A percentile compares a stretch with the other conserved stretches of the same genome.
These are phyloP conservation scores for Ganoderma boninense DNA, from an alignment of 1,284 basidiomycete genomes.

Conservation along the genomic window DNA sequence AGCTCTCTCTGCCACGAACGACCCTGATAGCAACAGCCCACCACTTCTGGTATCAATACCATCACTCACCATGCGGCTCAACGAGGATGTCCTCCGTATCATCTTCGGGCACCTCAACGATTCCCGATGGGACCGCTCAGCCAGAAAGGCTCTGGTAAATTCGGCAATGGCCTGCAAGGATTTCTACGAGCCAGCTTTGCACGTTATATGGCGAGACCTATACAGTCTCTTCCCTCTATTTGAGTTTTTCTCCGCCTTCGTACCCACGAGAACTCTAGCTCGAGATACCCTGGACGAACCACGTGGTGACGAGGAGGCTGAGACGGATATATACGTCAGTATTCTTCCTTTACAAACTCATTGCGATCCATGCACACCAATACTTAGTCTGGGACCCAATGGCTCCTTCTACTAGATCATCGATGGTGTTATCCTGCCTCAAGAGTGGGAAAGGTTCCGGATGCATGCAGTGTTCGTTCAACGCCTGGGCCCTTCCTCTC, in stretches of 20 bases:
- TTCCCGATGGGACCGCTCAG: neutral
- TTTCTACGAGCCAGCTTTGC: neutral
- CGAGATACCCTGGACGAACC: neutral
- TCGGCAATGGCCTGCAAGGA: neutral
- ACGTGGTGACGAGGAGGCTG: no score
- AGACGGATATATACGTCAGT: no score
- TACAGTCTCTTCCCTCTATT: neutral
- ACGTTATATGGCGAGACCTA: neutral
- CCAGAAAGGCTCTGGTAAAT: neutral
- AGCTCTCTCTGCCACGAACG: no score
- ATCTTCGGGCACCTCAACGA: neutral
- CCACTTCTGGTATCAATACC: neutral
- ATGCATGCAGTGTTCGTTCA: conserved; percentile 2
- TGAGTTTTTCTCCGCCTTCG: neutral
- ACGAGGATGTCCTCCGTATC: neutral
- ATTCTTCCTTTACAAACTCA: no score
- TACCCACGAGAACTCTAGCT: neutral
- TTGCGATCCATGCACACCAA: no score
- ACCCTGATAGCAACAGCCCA: neutral
- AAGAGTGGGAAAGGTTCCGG: conserved; percentile 1
- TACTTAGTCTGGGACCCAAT: no score
- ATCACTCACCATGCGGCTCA: neutral
- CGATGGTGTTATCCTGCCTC: neutral
- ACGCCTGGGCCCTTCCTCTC: neutral
- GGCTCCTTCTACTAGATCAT: neutral